A percentile compares a stretch with the other conserved stretches of the same genome.
These are phyloP conservation scores for Aurinia saxatilis DNA, from an alignment of 345 rosid species.

Conservation along the genomic window DNA sequence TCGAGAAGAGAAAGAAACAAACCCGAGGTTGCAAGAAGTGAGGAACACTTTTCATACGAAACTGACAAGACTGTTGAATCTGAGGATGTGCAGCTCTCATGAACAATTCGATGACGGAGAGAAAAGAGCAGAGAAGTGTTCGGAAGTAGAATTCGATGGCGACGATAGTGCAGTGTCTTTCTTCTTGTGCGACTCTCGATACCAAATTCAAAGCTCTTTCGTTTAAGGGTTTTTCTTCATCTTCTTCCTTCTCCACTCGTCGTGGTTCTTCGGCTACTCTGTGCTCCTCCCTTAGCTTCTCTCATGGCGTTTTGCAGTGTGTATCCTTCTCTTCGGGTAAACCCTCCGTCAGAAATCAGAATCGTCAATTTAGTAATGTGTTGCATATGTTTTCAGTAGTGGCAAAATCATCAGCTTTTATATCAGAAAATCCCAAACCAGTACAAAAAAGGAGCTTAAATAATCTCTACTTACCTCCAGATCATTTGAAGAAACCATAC, in stretches of 20 bases:
- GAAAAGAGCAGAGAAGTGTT: no score
- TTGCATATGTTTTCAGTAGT: no score
- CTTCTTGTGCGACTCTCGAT: conserved; percentile 57
- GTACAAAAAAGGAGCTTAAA: no score
- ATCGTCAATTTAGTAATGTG: neutral
- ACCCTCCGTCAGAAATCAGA: neutral
- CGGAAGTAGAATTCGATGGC: conserved; percentile 38
- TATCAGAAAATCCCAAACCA: no score
- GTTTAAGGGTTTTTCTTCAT: conserved; percentile 25
- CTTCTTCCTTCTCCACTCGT: conserved; percentile 25
- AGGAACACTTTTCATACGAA: conserved; percentile 40
- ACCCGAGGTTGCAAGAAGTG: conserved; percentile 44
- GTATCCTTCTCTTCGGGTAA: conserved; percentile 51
- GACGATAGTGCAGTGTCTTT: conserved; percentile 33
- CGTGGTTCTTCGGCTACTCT: conserved; percentile 16
- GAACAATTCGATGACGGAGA: conserved; percentile 7
- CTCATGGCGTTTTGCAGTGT: conserved; percentile 38
- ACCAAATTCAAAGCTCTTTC: conserved; percentile 54
- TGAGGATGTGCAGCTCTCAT: conserved; percentile 33
- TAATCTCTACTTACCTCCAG: conserved; percentile 41
- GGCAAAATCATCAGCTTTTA: no score
- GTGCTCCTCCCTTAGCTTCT: conserved; percentile 54
- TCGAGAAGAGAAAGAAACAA: neutral
- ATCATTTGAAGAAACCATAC: conserved; percentile 59
- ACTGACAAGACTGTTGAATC: conserved; percentile 22